Conservation (phyloP, 306 rosid genomes). For the Corylus americana region DNA sequence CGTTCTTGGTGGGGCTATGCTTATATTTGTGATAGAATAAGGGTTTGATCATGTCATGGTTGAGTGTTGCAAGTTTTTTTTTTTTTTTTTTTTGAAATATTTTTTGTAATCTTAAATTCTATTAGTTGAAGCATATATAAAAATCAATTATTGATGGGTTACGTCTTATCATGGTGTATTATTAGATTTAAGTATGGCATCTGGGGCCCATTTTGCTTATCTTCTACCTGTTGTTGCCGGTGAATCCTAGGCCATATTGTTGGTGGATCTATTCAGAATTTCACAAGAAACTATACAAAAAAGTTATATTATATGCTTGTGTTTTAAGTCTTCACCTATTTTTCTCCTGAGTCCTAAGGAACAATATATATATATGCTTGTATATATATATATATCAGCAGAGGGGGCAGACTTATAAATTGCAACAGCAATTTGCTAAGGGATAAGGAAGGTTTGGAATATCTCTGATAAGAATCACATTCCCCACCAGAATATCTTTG, state of each 20-base stretch:
- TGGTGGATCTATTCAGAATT: constrained; percentile 40
- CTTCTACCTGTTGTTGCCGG: constrained; percentile 34
- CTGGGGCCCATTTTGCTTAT: constrained; percentile 42
- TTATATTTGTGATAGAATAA: constrained; percentile 21
- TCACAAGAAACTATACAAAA: neutral
- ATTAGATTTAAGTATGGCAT: constrained; percentile 4
- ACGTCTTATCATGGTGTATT: constrained; percentile 41
- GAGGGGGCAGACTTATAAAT: neutral
- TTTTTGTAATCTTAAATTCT: constrained; percentile 1
- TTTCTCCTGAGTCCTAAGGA: neutral
- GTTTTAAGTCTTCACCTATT: neutral
- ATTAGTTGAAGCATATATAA: constrained; percentile 15
- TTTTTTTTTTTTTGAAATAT: neutral
- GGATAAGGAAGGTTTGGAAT: neutral
- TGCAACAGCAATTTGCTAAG: neutral
- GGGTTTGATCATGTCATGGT: neutral
- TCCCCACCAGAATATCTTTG: too few species aligned
- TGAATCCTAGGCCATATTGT: constrained; percentile 37
- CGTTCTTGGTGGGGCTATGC: constrained; percentile 18
- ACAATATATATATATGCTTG: too few species aligned
- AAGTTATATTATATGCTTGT: neutral
- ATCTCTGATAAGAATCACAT: neutral
- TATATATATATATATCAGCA: too few species aligned
- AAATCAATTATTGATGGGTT: constrained; percentile 51
- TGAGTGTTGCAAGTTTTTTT: neutral